These are phyloP conservation scores for Aspergillus bridgeri DNA, from an alignment of 495 filamentous ascomycete species.

Conservation along the genomic window DNA sequence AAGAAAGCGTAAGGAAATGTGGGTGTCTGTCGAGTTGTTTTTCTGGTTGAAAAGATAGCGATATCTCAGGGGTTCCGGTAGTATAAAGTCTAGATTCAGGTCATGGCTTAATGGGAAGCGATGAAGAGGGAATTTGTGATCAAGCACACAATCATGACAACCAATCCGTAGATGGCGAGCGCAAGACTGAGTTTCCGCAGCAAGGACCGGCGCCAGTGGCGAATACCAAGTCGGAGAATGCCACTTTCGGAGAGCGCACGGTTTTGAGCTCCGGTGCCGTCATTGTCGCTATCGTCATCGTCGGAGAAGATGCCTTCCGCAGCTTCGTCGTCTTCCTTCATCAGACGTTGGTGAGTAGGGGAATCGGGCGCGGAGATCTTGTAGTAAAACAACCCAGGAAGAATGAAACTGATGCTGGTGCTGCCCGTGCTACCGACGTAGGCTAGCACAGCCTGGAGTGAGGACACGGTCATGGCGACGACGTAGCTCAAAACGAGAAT, in stretches of 20 bases:
- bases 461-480: conserved; percentile 85
- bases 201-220: conserved; percentile 55
- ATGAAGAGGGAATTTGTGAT: conserved; percentile 76
- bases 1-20: neutral
- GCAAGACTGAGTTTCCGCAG: conserved; percentile 70
- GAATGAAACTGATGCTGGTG: conserved; percentile 92
- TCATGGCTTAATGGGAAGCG: conserved; percentile 42
- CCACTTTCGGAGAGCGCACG: conserved; percentile 42
- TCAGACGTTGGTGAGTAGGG: conserved; percentile 72
- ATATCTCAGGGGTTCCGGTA: neutral
- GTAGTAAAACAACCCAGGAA: conserved; percentile 96
- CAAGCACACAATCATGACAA: conserved; percentile 89
- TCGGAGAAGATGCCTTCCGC: conserved; percentile 37
- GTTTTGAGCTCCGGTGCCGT: conserved; percentile 35
- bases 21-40: neutral
- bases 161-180: conserved; percentile 74
- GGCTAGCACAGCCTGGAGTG: conserved; percentile 83
- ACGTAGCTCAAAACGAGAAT: conserved; percentile 83
- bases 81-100: neutral
- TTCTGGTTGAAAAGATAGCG: neutral
- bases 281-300: conserved; percentile 43
- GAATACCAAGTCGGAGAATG: conserved; percentile 47
- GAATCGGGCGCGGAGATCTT: conserved; percentile 90
- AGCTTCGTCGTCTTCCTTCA: conserved; percentile 84
- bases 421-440: conserved; percentile 94